Evolutionary conservation across 768 basidiomycete species (phyloP).

Genomic region (Collybia nuda): DNA sequence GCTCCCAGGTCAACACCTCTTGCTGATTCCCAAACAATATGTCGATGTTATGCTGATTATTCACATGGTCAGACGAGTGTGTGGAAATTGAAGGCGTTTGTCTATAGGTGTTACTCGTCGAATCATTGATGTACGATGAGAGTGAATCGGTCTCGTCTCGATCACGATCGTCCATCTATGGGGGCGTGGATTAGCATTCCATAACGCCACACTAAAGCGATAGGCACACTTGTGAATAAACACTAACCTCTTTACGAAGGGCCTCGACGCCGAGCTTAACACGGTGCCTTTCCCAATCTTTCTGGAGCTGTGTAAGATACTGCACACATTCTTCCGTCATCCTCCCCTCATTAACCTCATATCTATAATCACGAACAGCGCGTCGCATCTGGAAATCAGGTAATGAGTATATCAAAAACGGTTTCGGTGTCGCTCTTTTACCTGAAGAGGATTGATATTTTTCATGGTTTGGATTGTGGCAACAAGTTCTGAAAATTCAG

Average conservation of each 20-base stretch:
- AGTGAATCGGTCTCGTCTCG: slow-evolving; percentile 61
- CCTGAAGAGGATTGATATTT: slow-evolving; percentile 90
- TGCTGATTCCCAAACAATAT: slow-evolving; percentile 70
- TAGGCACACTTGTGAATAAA: background rate
- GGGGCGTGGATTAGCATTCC: background rate
- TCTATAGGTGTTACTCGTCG: slow-evolving; percentile 24
- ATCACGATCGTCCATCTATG: slow-evolving; percentile 72
- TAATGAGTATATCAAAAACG: background rate
- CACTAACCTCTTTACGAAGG: slow-evolving; percentile 73
- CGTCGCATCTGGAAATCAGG: slow-evolving; percentile 73
- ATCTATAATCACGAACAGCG: slow-evolving; percentile 90
- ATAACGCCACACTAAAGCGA: background rate
- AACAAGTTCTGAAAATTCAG: slow-evolving; percentile 85
- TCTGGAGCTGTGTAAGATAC: slow-evolving; percentile 92
- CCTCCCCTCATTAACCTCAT: slow-evolving; percentile 86
- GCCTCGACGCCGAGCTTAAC: slow-evolving; percentile 86
- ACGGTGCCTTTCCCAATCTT: slow-evolving; percentile 94
- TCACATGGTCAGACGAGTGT: slow-evolving; percentile 31
- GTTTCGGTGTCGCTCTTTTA: slow-evolving; percentile 17
- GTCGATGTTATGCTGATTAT: slow-evolving; percentile 66
- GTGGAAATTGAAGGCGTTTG: slow-evolving; percentile 34
- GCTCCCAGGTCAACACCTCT: slow-evolving; percentile 74
- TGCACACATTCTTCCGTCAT: slow-evolving; percentile 97
- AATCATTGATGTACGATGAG: slow-evolving; percentile 49
- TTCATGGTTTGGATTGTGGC: slow-evolving; percentile 88